A percentile compares a stretch with the other conserved stretches of the same genome.
These are phyloP conservation scores for Solanum hybrid DNA, from an alignment of 305 asterid species.

Conservation along the genomic window DNA sequence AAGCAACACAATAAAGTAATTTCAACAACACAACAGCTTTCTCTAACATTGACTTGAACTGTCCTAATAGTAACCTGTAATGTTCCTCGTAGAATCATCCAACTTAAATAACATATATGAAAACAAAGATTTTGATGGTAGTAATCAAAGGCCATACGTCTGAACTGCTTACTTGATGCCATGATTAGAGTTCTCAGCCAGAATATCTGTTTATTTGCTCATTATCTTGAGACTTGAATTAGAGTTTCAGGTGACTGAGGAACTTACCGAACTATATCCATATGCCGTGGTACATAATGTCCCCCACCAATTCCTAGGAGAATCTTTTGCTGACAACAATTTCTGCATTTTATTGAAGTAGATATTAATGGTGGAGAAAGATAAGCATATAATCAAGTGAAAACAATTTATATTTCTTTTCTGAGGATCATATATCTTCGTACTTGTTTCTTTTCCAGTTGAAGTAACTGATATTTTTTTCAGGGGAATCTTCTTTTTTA, in stretches of 20 bases:
- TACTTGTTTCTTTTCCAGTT: neutral
- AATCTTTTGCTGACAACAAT: conserved; percentile 5
- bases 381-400: neutral
- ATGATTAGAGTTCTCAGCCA: neutral
- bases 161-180: neutral
- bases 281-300: conserved; percentile 28
- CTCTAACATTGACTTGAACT: neutral
- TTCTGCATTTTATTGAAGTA: conserved; percentile 7
- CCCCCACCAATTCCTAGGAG: conserved; percentile 28
- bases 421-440: neutral
- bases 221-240: neutral
- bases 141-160: neutral
- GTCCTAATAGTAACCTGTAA: neutral
- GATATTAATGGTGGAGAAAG: neutral
- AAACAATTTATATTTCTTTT: neutral
- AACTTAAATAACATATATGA: neutral
- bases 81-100: neutral
- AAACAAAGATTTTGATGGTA: neutral
- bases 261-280: conserved; percentile 24
- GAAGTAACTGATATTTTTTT: neutral
- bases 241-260: neutral
- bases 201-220: neutral
- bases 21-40: neutral
- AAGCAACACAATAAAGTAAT: neutral
- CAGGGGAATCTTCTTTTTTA: neutral